Base-by-base conservation (phyloP, 1,284 basidiomycete species). In the Cutaneotrichosporon sp. region DNA sequence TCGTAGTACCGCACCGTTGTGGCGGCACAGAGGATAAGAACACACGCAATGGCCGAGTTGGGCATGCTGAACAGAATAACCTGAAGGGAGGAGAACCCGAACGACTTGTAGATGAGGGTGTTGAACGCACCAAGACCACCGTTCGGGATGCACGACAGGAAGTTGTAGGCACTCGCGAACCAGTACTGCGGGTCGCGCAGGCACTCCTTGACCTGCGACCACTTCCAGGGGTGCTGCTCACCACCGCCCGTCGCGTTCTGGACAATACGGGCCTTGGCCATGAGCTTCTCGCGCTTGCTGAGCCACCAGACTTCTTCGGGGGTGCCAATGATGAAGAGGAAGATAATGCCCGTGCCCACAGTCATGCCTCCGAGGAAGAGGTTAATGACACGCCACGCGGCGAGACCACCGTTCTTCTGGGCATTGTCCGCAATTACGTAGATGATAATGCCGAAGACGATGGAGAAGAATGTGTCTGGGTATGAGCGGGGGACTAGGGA, bases 371-470 rank as follows among this genome's bases (percentile, higher is more conserved):
- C 65, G 17, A 67, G 61, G 59, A 67, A 67, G 33, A 61, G 61
- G 54, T 64, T 64, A 60, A 67, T 67, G 10, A 60, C 61, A 16
- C 64, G 51, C 65, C 65, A 65, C 0, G 54, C 64, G 16, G 59
- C 55, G 5, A 61, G 42, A 3, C 46, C 50, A 29, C 64, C 64
- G 4, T 45, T 16, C 39, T 51, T 37, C 38, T 63, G 47, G 2
- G 64, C 50, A n/a, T 56, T 51, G 24, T 52, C 44, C 17, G 61
- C 65, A 37, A 67, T 56, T 34, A 27, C 59, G 54, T 67, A 67
- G 61, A 59, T 63, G 32, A 43, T 47, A 4, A 55, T 47, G 16
- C 47, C 43, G 25, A 59, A 55, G 35, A 58, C 22, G 38, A 58
- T 46, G 27, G 16, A 24, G 41, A 55, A 45, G 44, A 59, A 50